Evolutionary conservation across 306 rosid species (phyloP).

Genomic region (Casuarina equisetifolia): DNA sequence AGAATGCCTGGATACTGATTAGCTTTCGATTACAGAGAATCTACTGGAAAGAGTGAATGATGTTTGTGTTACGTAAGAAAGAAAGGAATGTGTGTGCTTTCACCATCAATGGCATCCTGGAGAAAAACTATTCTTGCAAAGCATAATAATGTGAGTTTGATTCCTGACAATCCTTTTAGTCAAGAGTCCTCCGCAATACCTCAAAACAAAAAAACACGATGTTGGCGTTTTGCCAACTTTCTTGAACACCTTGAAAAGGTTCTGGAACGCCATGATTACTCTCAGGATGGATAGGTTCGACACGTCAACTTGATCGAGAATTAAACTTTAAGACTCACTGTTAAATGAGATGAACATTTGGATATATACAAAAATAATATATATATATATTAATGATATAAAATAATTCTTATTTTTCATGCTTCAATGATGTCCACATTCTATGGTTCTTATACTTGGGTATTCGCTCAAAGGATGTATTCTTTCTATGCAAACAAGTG

Average conservation of each 20-base stretch:
- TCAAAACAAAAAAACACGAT: neutral
- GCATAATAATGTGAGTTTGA: conserved; percentile 25
- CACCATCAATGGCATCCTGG: conserved; percentile 29
- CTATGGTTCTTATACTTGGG: too few species aligned
- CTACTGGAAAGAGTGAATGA: neutral
- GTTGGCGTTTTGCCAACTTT: neutral
- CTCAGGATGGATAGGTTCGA: neutral
- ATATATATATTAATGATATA: too few species aligned
- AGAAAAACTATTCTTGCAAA: neutral
- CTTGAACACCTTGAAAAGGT: too few species aligned
- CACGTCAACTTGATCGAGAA: neutral
- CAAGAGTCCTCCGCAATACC: neutral
- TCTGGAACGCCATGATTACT: neutral
- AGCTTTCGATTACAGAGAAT: too few species aligned
- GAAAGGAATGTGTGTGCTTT: conserved; percentile 36
- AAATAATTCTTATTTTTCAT: too few species aligned
- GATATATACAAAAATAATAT: too few species aligned
- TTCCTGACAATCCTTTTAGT: conserved; percentile 16
- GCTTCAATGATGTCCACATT: too few species aligned
- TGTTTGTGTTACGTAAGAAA: neutral
- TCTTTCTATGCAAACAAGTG: too few species aligned
- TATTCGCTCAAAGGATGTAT: too few species aligned
- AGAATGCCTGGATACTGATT: too few species aligned
- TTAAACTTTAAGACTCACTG: neutral
- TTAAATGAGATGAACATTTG: too few species aligned